These are phyloP conservation scores for Ambispora gerdemannii DNA, from an alignment of 192 early-diverging fungal genomes.

Conservation along the genomic window DNA sequence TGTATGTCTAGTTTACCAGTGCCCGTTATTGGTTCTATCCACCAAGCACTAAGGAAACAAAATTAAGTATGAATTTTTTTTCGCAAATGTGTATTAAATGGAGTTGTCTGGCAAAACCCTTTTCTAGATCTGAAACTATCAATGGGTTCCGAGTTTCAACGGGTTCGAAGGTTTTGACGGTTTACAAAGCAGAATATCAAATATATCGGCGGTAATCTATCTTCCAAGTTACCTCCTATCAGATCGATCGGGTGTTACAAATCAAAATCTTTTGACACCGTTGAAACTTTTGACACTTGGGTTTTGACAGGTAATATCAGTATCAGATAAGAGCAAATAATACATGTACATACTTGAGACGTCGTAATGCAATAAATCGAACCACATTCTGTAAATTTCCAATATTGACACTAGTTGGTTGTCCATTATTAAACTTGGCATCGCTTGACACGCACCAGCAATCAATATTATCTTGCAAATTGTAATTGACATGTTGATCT, in stretches of 20 bases:
- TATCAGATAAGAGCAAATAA: too few species aligned
- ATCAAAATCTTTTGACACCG: too few species aligned
- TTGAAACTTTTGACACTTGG: too few species aligned
- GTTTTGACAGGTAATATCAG: too few species aligned
- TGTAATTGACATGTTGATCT: neutral
- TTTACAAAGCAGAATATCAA: neutral
- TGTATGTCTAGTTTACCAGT: neutral
- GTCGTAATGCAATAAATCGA: conserved; percentile 4
- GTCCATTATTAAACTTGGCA: neutral
- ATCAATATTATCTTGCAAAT: neutral
- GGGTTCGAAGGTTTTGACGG: too few species aligned
- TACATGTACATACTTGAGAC: too few species aligned
- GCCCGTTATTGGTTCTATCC: conserved; percentile 11
- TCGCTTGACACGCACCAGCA: neutral
- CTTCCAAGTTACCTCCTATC: too few species aligned
- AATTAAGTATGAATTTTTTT: neutral
- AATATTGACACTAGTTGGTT: neutral
- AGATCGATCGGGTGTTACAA: too few species aligned
- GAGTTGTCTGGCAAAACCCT: too few species aligned
- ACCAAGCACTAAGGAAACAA: neutral
- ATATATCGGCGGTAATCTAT: conserved; percentile 8
- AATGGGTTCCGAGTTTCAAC: too few species aligned
- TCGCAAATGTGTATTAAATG: neutral
- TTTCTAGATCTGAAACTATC: too few species aligned
- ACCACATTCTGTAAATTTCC: neutral